Conservation (phyloP, 78 protist genomes). For the Pigoraptor vietnamica region DNA sequence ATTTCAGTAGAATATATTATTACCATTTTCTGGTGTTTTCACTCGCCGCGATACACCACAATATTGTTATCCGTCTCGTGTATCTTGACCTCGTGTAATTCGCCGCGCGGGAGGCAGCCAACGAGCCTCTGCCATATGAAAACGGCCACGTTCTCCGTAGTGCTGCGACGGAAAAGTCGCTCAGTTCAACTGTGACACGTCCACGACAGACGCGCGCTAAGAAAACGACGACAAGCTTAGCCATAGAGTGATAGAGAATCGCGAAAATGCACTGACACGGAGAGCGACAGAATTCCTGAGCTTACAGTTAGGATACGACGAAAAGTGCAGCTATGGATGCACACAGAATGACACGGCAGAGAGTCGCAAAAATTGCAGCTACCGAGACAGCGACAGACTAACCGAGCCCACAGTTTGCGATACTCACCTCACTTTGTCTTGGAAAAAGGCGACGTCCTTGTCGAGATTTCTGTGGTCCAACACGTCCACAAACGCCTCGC, state of each 20-base stretch:
- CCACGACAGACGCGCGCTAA: too few relatives aligned
- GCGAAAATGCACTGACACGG: too few relatives aligned
- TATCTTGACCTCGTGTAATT: constrained; percentile 18
- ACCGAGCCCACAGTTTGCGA: background rate
- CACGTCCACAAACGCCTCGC: constrained; percentile 5
- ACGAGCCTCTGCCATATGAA: background rate
- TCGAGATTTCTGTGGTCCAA: constrained; percentile 36
- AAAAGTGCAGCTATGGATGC: too few relatives aligned
- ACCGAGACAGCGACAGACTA: background rate
- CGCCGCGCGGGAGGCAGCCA: background rate
- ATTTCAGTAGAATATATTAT: too few relatives aligned
- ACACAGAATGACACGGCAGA: too few relatives aligned
- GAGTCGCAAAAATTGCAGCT: background rate
- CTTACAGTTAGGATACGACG: background rate
- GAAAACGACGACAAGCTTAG: too few relatives aligned
- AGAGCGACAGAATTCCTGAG: background rate
- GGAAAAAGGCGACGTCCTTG: constrained; percentile 19
- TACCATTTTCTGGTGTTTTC: too few relatives aligned
- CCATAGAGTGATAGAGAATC: too few relatives aligned
- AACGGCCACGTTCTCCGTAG: constrained; percentile 37
- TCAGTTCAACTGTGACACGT: too few relatives aligned
- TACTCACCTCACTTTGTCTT: background rate
- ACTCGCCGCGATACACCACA: constrained; percentile 6
- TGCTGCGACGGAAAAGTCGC: constrained; percentile 12
- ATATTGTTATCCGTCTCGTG: constrained; percentile 26